Evolutionary conservation across 345 rosid species (phyloP).

Genomic region (Melaleuca alternifolia): DNA sequence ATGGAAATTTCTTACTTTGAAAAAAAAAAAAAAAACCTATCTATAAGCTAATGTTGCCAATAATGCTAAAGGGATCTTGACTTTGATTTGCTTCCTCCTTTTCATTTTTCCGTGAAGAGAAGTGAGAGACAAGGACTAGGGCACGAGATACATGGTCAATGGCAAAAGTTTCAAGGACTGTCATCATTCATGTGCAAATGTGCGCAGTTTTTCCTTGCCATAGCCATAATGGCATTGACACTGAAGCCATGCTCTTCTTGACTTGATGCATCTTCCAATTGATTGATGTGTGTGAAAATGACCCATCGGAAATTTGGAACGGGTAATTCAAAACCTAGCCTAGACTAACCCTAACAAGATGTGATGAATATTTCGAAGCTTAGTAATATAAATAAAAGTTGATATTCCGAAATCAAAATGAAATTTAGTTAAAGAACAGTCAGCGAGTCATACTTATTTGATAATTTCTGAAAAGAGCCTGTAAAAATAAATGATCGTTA

Average conservation of each 20-base stretch:
- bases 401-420: accelerated
- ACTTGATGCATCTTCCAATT: background rate
- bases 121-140: background rate
- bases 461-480: background rate
- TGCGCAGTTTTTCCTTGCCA: background rate
- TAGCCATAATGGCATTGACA: background rate
- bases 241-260: background rate
- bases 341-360: background rate
- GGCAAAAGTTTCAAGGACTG: background rate
- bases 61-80: background rate
- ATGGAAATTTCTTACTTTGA: too few species aligned
- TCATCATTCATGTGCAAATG: background rate
- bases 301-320: too few species aligned
- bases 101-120: background rate
- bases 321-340: background rate
- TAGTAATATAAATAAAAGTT: background rate
- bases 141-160: background rate
- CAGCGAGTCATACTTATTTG: background rate
- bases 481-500: background rate
- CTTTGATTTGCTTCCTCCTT: background rate
- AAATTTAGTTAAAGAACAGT: background rate
- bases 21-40: background rate
- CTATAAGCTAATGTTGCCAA: background rate
- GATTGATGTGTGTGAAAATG: background rate
- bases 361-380: background rate